These are phyloP conservation scores for Colletotrichum orbiculare DNA, from an alignment of 2,329 filamentous ascomycete genomes.

Conservation along the genomic window DNA sequence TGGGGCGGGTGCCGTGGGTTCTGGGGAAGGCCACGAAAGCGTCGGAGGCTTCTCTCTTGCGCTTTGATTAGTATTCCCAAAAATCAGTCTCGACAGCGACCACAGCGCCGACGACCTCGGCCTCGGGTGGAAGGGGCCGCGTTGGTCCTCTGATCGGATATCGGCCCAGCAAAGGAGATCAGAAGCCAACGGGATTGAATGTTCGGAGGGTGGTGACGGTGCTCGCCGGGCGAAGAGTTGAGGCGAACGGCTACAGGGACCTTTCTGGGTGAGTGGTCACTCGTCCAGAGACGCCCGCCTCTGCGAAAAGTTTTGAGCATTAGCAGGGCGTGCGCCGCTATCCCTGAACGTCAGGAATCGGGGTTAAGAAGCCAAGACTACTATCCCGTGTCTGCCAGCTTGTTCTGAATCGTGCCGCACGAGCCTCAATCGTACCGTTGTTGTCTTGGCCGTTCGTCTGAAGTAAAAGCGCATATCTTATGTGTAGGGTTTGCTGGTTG, in stretches of 20 bases:
- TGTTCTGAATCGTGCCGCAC: constrained; percentile 5
- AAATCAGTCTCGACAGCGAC: constrained; percentile 28
- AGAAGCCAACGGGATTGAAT: neutral
- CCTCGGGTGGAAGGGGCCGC: constrained; percentile 10
- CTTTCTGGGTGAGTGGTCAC: too few species aligned
- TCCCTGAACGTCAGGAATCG: neutral
- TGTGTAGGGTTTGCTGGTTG: constrained; percentile 1
- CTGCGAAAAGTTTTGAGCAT: constrained; percentile 5
- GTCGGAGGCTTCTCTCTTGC: constrained; percentile 3
- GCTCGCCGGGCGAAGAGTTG: too few species aligned
- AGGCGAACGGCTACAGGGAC: too few species aligned
- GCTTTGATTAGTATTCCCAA: constrained; percentile 9
- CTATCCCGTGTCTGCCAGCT: constrained; percentile 5
- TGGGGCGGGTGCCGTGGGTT: constrained; percentile 21
- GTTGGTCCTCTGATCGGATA: neutral
- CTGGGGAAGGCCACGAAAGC: constrained; percentile 26
- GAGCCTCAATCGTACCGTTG: constrained; percentile 11
- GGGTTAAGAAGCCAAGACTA: constrained; percentile 6
- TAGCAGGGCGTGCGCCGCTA: constrained; percentile 15
- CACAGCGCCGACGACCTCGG: neutral
- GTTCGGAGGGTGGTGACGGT: neutral
- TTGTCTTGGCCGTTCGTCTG: constrained; percentile 1
- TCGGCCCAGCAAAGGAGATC: constrained; percentile 1
- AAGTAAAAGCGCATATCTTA: constrained; percentile 5
- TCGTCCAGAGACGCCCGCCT: constrained; percentile 7